phyloP scores from a whole-genome alignment of 2,329 filamentous ascomycete species.

The Botryotinia globosa region DNA sequence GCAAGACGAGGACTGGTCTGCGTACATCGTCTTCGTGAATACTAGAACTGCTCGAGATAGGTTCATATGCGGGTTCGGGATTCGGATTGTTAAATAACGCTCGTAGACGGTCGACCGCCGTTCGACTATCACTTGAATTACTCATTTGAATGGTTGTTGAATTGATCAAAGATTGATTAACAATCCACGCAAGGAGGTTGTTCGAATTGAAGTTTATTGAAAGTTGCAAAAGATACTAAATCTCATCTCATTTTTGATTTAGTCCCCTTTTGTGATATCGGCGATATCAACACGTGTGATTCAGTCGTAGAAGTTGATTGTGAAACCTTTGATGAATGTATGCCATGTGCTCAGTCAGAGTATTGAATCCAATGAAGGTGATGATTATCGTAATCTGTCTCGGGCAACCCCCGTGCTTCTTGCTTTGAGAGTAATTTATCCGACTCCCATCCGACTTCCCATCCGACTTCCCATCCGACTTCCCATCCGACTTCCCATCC shows the following conservation, averaged over 20 bases:
- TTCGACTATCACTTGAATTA: slow-evolving; percentile 21
- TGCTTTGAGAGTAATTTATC: background rate
- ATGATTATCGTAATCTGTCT: slow-evolving; percentile 10
- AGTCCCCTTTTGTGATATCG: slow-evolving; percentile 1
- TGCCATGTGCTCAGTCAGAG: slow-evolving; percentile 14
- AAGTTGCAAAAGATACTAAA: background rate
- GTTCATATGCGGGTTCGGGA: slow-evolving; percentile 32
- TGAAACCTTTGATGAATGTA: slow-evolving; percentile 21
- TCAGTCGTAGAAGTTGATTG: slow-evolving; percentile 8
- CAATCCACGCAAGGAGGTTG: slow-evolving; percentile 16
- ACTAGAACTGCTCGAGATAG: slow-evolving; percentile 25
- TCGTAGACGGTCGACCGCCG: slow-evolving; percentile 30
- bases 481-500: no score
- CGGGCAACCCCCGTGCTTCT: slow-evolving; percentile 7
- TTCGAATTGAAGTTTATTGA: slow-evolving; percentile 4
- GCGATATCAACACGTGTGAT: slow-evolving; percentile 20
- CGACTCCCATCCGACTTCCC: no score
- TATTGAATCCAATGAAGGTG: slow-evolving; percentile 13
- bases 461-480: no score
- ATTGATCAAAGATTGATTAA: background rate
- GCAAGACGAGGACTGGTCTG: slow-evolving; percentile 23
- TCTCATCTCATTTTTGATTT: slow-evolving; percentile 7
- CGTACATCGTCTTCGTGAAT: slow-evolving; percentile 21
- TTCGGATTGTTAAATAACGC: slow-evolving; percentile 29
- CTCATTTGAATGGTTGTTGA: background rate